phyloP scores from a whole-genome alignment of 306 rosid species.

The Casuarina glauca region DNA sequence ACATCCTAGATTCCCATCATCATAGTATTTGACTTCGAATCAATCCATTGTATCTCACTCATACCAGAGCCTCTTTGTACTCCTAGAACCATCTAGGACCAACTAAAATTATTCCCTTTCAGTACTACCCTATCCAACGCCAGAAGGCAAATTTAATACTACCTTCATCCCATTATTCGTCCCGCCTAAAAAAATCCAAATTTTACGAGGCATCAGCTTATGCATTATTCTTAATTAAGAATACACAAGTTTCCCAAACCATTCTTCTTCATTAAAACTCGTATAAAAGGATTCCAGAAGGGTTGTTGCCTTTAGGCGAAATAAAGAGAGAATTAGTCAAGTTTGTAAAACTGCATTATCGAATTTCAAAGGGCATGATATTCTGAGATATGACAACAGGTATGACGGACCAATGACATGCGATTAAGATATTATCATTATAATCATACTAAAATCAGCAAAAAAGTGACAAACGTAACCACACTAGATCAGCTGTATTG shows the following conservation, averaged over 20 bases:
- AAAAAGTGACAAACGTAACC: not conserved
- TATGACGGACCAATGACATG: not conserved
- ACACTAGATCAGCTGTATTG: not conserved
- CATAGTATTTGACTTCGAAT: not conserved
- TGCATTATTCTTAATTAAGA: not conserved
- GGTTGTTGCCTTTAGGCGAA: not conserved
- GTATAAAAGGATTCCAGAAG: not conserved
- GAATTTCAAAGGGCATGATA: not conserved
- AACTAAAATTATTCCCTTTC: not conserved
- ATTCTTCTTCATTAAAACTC: not conserved
- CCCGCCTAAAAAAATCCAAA: not conserved
- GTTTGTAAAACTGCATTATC: not conserved
- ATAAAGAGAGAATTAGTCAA: not conserved
- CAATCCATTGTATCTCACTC: not conserved
- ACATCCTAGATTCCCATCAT: not conserved
- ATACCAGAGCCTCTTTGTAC: too few species aligned
- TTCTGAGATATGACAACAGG: not conserved
- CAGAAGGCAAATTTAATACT: not conserved
- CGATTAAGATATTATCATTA: not conserved
- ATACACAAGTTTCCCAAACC: not conserved
- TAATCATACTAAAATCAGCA: not conserved
- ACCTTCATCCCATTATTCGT: not conserved
- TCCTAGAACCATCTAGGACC: not conserved
- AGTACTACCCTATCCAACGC: not conserved
- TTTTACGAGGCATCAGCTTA: not conserved